A percentile compares a stretch with the other conserved stretches of the same genome.
Evolutionary conservation across 2,329 filamentous ascomycete genomes (phyloP).

Genomic region (Colletotrichum horii): DNA sequence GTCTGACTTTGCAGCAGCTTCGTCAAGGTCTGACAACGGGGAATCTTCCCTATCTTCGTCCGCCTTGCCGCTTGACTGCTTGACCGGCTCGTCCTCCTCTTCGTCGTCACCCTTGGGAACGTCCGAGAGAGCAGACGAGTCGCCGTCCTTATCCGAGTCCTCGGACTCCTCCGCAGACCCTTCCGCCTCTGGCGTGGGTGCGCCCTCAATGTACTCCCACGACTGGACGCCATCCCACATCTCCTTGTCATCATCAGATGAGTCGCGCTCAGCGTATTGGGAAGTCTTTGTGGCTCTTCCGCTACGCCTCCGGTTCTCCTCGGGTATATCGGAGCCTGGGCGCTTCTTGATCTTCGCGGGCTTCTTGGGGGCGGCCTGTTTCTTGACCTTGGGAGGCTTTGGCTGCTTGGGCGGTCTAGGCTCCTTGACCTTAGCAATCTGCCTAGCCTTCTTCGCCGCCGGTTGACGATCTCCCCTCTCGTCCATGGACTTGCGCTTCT

Average conservation of each 20-base stretch:
- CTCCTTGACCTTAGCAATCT: slow-evolving; percentile 37
- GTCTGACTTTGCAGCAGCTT: slow-evolving; percentile 18
- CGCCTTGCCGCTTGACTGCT: slow-evolving; percentile 14
- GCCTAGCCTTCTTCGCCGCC: slow-evolving; percentile 43
- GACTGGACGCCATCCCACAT: slow-evolving; percentile 66
- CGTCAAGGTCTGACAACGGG: slow-evolving; percentile 12
- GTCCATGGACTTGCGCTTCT: slow-evolving; percentile 64
- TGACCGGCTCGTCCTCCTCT: slow-evolving; percentile 21
- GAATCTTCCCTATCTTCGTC: slow-evolving; percentile 21
- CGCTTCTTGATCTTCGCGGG: slow-evolving; percentile 28
- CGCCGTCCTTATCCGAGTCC: slow-evolving; percentile 17
- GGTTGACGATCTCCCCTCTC: slow-evolving; percentile 53
- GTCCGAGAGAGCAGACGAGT: slow-evolving; percentile 11
- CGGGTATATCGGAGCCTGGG: slow-evolving; percentile 26
- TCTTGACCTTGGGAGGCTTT: slow-evolving; percentile 33
- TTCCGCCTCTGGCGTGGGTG: slow-evolving; percentile 28
- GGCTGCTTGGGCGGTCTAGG: slow-evolving; percentile 19
- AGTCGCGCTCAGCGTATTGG: slow-evolving; percentile 61
- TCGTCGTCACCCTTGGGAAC: slow-evolving; percentile 12
- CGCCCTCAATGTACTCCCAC: slow-evolving; percentile 58
- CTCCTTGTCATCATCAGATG: slow-evolving; percentile 63
- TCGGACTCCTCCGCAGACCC: background rate
- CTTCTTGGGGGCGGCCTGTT: slow-evolving; percentile 28
- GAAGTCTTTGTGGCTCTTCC: slow-evolving; percentile 47
- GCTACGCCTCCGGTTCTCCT: slow-evolving; percentile 59